Evolutionary conservation across 2,329 filamentous ascomycete species (phyloP).

Genomic region (Aureobasidium vineae): DNA sequence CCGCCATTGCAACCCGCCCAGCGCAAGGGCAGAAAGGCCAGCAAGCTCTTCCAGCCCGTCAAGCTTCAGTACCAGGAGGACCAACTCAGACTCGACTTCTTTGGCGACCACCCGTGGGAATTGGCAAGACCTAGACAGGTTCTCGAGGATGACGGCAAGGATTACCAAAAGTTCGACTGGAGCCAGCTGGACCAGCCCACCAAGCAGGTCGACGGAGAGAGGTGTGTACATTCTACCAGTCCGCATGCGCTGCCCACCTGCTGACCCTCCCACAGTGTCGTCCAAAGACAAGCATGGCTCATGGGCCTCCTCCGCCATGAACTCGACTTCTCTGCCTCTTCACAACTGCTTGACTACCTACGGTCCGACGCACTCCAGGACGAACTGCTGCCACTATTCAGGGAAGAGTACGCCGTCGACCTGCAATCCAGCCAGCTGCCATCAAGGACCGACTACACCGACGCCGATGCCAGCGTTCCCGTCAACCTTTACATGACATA

Average conservation of each 20-base stretch:
- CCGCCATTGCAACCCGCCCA: slow-evolving; percentile 48
- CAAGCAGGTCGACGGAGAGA: slow-evolving; percentile 78
- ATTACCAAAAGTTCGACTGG: slow-evolving; percentile 76
- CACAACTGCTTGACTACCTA: slow-evolving; percentile 7
- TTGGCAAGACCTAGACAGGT: slow-evolving; percentile 82
- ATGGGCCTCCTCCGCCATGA: slow-evolving; percentile 47
- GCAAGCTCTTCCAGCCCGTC: slow-evolving; percentile 76
- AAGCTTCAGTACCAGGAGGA: slow-evolving; percentile 81
- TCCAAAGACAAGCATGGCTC: slow-evolving; percentile 87
- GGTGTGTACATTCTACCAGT: slow-evolving; percentile 50
- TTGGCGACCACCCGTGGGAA: slow-evolving; percentile 95
- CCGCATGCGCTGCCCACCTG: not conserved
- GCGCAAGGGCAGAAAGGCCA: slow-evolving; percentile 61
- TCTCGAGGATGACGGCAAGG: slow-evolving; percentile 81
- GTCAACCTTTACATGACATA: slow-evolving; percentile 15
- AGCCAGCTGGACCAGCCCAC: slow-evolving; percentile 69
- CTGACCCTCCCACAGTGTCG: slow-evolving; percentile 60
- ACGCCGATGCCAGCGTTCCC: not conserved
- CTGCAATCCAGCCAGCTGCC: not conserved
- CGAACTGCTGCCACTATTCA: not conserved
- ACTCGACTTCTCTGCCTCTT: slow-evolving; percentile 7
- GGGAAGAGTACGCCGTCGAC: slow-evolving; percentile 6
- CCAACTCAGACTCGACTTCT: slow-evolving; percentile 75
- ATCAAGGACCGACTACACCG: not conserved
- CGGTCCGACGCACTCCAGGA: not conserved